A percentile compares a stretch with the other conserved stretches of the same genome.
phyloP scores from a whole-genome alignment of 23 red algal species.

The Gracilaria gracilis region DNA sequence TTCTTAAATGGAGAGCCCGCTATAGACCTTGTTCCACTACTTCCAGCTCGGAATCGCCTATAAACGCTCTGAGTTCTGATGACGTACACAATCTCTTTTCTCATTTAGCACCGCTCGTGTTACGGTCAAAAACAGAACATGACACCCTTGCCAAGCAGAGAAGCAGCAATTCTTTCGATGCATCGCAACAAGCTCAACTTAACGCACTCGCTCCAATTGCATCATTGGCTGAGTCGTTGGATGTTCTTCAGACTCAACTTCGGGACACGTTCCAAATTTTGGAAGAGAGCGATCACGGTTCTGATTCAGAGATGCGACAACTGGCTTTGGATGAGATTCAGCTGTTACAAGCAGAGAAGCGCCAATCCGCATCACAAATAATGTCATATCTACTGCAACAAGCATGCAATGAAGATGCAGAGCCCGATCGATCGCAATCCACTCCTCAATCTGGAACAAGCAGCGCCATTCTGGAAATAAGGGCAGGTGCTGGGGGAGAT shows the following conservation, averaged over 20 bases:
- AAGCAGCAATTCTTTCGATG: background rate
- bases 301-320: constrained; percentile 3
- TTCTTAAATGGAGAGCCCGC: background rate
- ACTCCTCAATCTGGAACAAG: background rate
- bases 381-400: background rate
- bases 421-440: background rate
- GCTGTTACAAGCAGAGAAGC: background rate
- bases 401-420: background rate
- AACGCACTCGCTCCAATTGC: background rate
- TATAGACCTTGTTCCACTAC: background rate
- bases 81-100: constrained; percentile 6
- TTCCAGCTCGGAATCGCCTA: background rate
- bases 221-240: background rate
- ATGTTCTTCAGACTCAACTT: background rate
- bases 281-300: background rate
- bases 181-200: background rate
- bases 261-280: background rate
- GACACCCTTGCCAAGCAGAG: background rate
- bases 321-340: background rate
- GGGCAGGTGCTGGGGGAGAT: constrained; percentile 86
- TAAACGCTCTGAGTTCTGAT: background rate
- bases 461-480: constrained; percentile 82
- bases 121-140: background rate
- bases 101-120: background rate
- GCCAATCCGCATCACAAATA: background rate